These are phyloP conservation scores for Penicillium goetzii DNA, from an alignment of 495 filamentous ascomycete genomes.

Conservation along the genomic window DNA sequence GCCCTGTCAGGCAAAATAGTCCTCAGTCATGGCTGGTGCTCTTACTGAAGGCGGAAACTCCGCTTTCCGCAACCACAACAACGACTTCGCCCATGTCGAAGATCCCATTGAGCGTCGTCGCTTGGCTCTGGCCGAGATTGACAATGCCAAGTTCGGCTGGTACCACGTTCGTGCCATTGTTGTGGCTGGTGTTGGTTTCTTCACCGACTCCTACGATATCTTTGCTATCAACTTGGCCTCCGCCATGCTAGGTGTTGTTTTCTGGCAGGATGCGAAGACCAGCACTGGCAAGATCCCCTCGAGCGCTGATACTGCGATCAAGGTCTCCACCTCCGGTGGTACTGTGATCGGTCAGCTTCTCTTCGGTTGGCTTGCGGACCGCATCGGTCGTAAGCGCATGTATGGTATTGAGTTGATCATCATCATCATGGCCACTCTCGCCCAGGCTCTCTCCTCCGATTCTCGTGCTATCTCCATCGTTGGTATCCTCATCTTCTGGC, in stretches of 20 bases:
- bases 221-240: slow-evolving; percentile 75
- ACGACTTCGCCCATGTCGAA: slow-evolving; percentile 5
- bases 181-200: slow-evolving; percentile 85
- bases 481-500: slow-evolving; percentile 87
- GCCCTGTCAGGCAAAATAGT: background rate
- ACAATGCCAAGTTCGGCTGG: slow-evolving; percentile 65
- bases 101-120: slow-evolving; percentile 58
- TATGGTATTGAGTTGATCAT: slow-evolving; percentile 89
- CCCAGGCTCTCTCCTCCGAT: slow-evolving; percentile 68
- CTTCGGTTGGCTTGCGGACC: slow-evolving; percentile 81
- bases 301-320: slow-evolving; percentile 78
- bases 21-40: slow-evolving; percentile 3
- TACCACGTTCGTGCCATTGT: slow-evolving; percentile 75
- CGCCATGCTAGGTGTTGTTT: slow-evolving; percentile 76
- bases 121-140: slow-evolving; percentile 3
- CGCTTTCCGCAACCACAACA: slow-evolving; percentile 11
- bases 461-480: slow-evolving; percentile 71
- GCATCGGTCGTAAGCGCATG: slow-evolving; percentile 79
- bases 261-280: slow-evolving; percentile 56
- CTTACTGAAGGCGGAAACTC: background rate
- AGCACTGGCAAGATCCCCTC: slow-evolving; percentile 61
- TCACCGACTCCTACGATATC: slow-evolving; percentile 79
- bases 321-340: slow-evolving; percentile 81
- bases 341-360: slow-evolving; percentile 83
- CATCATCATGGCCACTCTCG: slow-evolving; percentile 84